Percentiles rank a stretch among this genome's conserved stretches.
phyloP scores from a whole-genome alignment of 371 early-diverging fungal species.

The Rhizopus arrhizus region DNA sequence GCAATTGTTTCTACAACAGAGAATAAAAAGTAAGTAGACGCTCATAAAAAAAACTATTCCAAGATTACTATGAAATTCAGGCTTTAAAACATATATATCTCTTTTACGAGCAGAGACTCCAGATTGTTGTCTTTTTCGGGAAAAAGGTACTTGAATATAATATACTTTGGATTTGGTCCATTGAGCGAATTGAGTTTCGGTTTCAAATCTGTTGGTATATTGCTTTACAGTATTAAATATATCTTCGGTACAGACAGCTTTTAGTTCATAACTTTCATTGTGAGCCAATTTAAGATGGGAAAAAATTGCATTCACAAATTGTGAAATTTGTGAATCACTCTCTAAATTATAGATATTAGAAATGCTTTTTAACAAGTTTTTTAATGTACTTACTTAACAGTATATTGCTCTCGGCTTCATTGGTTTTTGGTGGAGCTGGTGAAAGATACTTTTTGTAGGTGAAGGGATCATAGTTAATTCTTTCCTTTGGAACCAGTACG shows the following conservation, averaged over 20 bases:
- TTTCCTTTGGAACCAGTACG: background rate
- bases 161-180: background rate
- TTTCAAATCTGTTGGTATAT: background rate
- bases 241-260: background rate
- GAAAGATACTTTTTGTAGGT: constrained; percentile 7
- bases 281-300: constrained; percentile 4
- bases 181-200: too few species aligned
- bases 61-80: constrained; percentile 17
- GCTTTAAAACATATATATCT: constrained; percentile 14
- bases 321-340: constrained; percentile 18
- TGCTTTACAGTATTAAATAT: background rate
- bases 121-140: constrained; percentile 5
- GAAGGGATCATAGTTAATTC: background rate
- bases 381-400: constrained; percentile 4
- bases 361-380: constrained; percentile 17
- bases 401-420: constrained; percentile 4
- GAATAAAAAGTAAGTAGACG: constrained; percentile 10
- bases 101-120: constrained; percentile 14
- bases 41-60: constrained; percentile 14
- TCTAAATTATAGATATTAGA: constrained; percentile 20
- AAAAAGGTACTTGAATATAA: constrained; percentile 10
- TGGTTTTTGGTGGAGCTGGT: constrained; percentile 3
- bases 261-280: constrained; percentile 6
- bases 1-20: constrained; percentile 13
- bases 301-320: constrained; percentile 25